Evolutionary conservation across 1,284 basidiomycete species (phyloP), one percentile per base, ranked within the genome.

Genomic region (Cutaneotrichosporon sp.): DNA sequence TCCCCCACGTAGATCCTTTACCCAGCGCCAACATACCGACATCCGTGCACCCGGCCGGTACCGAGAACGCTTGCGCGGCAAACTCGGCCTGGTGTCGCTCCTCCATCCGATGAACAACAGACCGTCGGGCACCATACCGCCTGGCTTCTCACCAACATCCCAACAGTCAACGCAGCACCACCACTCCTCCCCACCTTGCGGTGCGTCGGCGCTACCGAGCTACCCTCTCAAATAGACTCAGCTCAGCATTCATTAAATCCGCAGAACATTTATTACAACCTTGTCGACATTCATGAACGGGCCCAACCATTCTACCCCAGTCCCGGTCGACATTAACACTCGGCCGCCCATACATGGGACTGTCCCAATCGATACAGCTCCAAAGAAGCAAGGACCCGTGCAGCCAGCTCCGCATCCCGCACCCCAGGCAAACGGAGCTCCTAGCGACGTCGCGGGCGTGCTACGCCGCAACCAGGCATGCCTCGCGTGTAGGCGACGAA

Each of bases 401-500:
- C 22, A 16, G 8, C 34, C 43, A 22, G 27, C 43, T 32, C 50
- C 7, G n/a, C 53, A 46, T 34, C 19, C 7, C 16, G 31, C 19
- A 7, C 45, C 24, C 24, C 20, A 22, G 20, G 22, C 55, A 8
- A 27, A 48, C 12, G 54, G 54, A 10, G 42, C 51, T 7, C 53
- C 57, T 2, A 55, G 24, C 39, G 59, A 60, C 35, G 54, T 60
- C 16, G 59, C 59, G 6, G 59, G 59, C 25, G 59, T 60, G 6
- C 59, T 65, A n/a, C 60, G 60, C 11, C 57, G 63, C 12, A 65
- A 65, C 41, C 61, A 62, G 46, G 63, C 63, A 6, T 65, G 63
- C 43, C 57, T 65, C 8, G 60, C 62, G 26, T 65, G 63, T 29
- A 57, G 63, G 4, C 61, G 63, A 7, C 57, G 63, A 2, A 61